Base-by-base conservation (phyloP, 2,329 filamentous ascomycete species). In the Aspergillus brasiliensis region DNA sequence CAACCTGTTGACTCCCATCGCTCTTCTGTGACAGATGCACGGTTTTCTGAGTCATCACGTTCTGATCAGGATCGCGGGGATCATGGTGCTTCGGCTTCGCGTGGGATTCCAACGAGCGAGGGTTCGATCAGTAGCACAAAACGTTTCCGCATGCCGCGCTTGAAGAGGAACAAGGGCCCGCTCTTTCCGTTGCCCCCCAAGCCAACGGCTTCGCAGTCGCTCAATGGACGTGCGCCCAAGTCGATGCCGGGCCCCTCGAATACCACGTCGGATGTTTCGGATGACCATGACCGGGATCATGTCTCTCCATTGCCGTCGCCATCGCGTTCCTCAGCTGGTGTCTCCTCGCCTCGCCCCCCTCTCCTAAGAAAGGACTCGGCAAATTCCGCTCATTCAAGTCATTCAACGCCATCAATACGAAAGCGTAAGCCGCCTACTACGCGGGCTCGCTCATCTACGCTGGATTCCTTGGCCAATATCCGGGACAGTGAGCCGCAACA, bases 181-280 rank as follows among this genome's bases (percentile, higher is more conserved):
- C 80, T 98, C 37, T 98, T 98, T 69, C 93, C 94, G 59, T 82
- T 98, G n/a, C 92, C 92, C 42, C 88, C 94, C 64, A 92, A 90
- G 75, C 83, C 86, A 44, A 60, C 66, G 47, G 31, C 57, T 53
- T 7, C 54, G 53, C 21, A 53, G 17, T 59, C 63, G 42, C 55
- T 56, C 34, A 48, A 64, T 60, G 49, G 65, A 61, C 34, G 64
- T 56, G 46, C 59, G 15, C 61, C 65, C 10, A 67, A 58, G 48
- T 67, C 68, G 31, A 55, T 67, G n/a, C 64, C 64, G 8, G 59
- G 55, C 40, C 67, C 71, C 23, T 59, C 60, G 28, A 59, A 61
- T 7, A 66, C 66, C 31, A 70, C 62, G 23, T 67, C 67, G 17
- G 63, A 70, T 23, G 55, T 57, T 4, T 72, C 70, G 8, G 69